A percentile compares a stretch with the other conserved stretches of the same genome.
These are phyloP conservation scores for Coemansia furcata DNA, from an alignment of 192 early-diverging fungal genomes.

Conservation along the genomic window DNA sequence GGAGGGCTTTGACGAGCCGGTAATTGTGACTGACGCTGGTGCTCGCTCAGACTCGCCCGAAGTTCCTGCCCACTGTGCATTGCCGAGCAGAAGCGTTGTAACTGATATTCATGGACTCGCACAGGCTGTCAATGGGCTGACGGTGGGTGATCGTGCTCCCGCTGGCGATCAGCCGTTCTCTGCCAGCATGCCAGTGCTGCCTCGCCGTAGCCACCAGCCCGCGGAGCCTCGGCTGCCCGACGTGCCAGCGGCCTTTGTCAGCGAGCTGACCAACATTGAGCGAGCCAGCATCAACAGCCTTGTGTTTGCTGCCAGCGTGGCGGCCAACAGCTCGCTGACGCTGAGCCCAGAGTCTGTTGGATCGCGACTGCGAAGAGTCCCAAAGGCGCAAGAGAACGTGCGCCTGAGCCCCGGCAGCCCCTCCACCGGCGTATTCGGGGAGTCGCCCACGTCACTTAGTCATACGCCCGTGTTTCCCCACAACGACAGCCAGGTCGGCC, in stretches of 20 bases:
- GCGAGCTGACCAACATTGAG: slow-evolving; percentile 39
- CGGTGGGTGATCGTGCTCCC: neutral
- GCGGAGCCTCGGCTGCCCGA: neutral
- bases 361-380: slow-evolving; percentile 38
- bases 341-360: slow-evolving; percentile 46
- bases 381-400: slow-evolving; percentile 36
- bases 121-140: slow-evolving; percentile 2
- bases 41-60: neutral
- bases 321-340: slow-evolving; percentile 33
- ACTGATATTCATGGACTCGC: neutral
- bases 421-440: neutral
- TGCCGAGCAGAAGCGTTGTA: neutral
- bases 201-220: neutral
- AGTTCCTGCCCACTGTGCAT: neutral
- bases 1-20: slow-evolving; percentile 39
- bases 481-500: neutral
- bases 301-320: slow-evolving; percentile 36
- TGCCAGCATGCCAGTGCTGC: slow-evolving; percentile 36
- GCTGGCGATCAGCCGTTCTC: slow-evolving; percentile 13
- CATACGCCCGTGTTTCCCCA: slow-evolving; percentile 2
- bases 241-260: slow-evolving; percentile 14
- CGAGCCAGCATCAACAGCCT: slow-evolving; percentile 36
- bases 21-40: slow-evolving; percentile 6
- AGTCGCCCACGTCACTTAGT: neutral
- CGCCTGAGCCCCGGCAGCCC: neutral